Percentiles rank a stretch among this genome's conserved stretches.
phyloP scores from a whole-genome alignment of 805 yeast genomes.

The Saccharomycopsis oosterbeekiorum region DNA sequence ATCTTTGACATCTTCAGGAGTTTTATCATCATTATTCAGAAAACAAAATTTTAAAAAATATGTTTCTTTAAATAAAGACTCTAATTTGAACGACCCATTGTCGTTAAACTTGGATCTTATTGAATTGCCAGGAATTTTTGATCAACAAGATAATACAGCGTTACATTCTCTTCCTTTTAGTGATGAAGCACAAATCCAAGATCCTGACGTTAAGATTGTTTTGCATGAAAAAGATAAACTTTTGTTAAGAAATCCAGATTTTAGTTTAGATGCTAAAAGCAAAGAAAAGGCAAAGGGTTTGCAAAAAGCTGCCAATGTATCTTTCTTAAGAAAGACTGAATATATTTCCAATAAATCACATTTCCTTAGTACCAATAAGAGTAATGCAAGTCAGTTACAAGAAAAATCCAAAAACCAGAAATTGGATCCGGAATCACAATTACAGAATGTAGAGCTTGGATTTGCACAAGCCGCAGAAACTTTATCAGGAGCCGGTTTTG shows the following conservation, averaged over 20 bases:
- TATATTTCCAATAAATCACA: slow-evolving; percentile 55
- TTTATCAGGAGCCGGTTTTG: slow-evolving; percentile 31
- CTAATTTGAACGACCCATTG: slow-evolving; percentile 34
- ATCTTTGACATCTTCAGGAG: slow-evolving; percentile 38
- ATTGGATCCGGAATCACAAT: slow-evolving; percentile 52
- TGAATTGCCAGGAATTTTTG: slow-evolving; percentile 56
- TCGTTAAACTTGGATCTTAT: slow-evolving; percentile 76
- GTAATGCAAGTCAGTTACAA: not conserved
- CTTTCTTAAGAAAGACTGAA: slow-evolving; percentile 92
- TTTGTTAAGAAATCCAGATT: slow-evolving; percentile 67
- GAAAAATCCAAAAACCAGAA: slow-evolving; percentile 12
- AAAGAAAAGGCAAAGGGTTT: slow-evolving; percentile 21
- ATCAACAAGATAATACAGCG: slow-evolving; percentile 41
- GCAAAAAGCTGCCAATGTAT: slow-evolving; percentile 28
- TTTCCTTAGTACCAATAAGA: slow-evolving; percentile 12
- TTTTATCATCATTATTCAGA: slow-evolving; percentile 63
- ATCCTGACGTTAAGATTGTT: slow-evolving; percentile 25
- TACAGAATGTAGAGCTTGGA: slow-evolving; percentile 64
- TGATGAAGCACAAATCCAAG: slow-evolving; percentile 20
- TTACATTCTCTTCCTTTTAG: slow-evolving; percentile 25
- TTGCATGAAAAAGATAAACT: slow-evolving; percentile 73
- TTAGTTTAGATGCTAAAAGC: slow-evolving; percentile 1
- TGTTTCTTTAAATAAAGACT: slow-evolving; percentile 45
- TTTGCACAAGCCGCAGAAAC: slow-evolving; percentile 54
- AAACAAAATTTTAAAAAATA: slow-evolving; percentile 61